Conservation (phyloP, 805 yeast species). For the Vanderwaltozyma verrucispora region DNA sequence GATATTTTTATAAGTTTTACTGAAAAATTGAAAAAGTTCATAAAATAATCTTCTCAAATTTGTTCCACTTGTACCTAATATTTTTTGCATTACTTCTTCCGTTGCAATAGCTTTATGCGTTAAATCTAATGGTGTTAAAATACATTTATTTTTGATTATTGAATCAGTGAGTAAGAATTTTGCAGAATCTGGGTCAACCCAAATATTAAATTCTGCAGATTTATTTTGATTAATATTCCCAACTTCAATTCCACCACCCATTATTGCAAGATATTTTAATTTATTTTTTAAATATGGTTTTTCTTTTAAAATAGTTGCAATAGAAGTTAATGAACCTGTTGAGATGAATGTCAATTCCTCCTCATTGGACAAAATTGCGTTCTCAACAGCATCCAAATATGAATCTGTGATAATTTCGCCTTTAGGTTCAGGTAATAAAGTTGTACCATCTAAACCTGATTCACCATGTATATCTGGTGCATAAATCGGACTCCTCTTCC, state of each 20-base stretch:
- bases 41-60: slow-evolving; percentile 43
- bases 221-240: slow-evolving; percentile 41
- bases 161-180: slow-evolving; percentile 40
- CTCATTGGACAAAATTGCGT: slow-evolving; percentile 34
- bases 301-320: slow-evolving; percentile 43
- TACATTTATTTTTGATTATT: slow-evolving; percentile 36
- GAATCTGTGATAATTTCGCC: slow-evolving; percentile 8
- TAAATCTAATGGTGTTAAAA: slow-evolving; percentile 56
- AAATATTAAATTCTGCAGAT: slow-evolving; percentile 65
- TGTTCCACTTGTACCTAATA: slow-evolving; percentile 32
- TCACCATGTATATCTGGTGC: slow-evolving; percentile 66
- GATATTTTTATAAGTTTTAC: slow-evolving; percentile 33
- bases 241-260: slow-evolving; percentile 57
- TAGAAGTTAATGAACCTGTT: slow-evolving; percentile 70
- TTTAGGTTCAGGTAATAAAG: slow-evolving; percentile 42
- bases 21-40: slow-evolving; percentile 44
- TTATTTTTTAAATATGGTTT: slow-evolving; percentile 44
- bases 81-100: slow-evolving; percentile 28
- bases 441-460: slow-evolving; percentile 70
- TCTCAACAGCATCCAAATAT: slow-evolving; percentile 33
- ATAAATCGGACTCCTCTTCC: slow-evolving; percentile 35
- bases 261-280: slow-evolving; percentile 48
- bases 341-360: slow-evolving; percentile 53
- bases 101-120: slow-evolving; percentile 53
- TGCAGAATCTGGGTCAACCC: slow-evolving; percentile 72